Base-by-base conservation (phyloP, 2,329 filamentous ascomycete genomes). In the Cladosporium velox region DNA sequence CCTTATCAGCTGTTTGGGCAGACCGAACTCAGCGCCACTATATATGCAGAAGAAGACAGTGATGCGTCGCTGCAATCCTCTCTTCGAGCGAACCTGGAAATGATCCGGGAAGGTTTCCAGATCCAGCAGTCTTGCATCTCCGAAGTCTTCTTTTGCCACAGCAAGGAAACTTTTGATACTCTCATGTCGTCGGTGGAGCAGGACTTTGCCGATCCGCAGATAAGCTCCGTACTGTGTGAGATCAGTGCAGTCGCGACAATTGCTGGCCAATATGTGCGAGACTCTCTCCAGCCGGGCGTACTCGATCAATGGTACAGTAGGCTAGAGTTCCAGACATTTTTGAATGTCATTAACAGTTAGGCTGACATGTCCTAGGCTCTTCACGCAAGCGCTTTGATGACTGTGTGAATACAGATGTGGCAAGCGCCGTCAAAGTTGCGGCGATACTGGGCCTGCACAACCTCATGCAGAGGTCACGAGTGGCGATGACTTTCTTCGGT, bases 261-360 rank as follows among this genome's bases (percentile, higher is more conserved):
- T 24, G 54, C 49, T 1, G 51, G 61, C 2, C 61, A 64, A 41
- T 64, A 64, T n/a, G 51, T 47, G 49, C 51, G 28, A 21, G 24
- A 64, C 2, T 24, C 28, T 18, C 41, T 64, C 18, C n/a, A 10
- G 5, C 35, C 61, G n/a, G 61, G 38, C 26, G 2, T 64, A 18
- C 14, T 64, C 5, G 61, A 64, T 12, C 28, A 49, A 28, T 64
- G 61, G 51, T 64, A 57, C 15, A 34, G 60, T 63, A 55, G n/a
- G 60, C 24, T 12, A 5, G 8, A 34, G 5, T 18, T 34, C 32
- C 7, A 47, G 12, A 12, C n/a, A 11, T 6, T 11, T 1, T 3
- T 8, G 10, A 30, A 12, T 18, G 12, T 6, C 11, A 14, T 32
- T 18, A 32, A 5, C 6, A 5, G 4, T 11, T 18, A n/a, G 26